phyloP scores from a whole-genome alignment of 2,329 filamentous ascomycete genomes.

The Sporothrix luriei region DNA sequence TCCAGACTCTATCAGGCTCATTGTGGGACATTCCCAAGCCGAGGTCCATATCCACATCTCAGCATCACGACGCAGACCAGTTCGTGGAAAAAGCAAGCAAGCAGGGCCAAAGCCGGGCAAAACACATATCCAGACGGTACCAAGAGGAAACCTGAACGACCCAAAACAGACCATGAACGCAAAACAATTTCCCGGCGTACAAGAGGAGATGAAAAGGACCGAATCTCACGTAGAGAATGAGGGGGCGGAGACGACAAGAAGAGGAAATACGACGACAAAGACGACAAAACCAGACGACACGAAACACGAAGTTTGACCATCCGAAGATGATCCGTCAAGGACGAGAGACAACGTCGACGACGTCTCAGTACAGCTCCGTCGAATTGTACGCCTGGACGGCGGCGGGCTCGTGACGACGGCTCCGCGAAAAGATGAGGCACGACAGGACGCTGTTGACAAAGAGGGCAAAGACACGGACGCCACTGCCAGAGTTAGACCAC shows the following conservation, averaged over 20 bases:
- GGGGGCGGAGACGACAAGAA: neutral
- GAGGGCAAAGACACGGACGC: neutral
- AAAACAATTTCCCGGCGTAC: constrained; percentile 1
- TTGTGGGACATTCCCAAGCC: neutral
- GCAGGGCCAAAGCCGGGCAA: too few species aligned
- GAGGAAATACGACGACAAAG: constrained; percentile 1
- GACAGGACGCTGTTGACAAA: constrained; percentile 22
- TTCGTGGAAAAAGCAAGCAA: neutral
- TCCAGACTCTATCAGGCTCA: neutral
- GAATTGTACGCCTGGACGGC: neutral
- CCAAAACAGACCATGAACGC: neutral
- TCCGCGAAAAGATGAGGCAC: constrained; percentile 11
- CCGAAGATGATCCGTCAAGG: constrained; percentile 2
- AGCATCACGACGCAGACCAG: neutral
- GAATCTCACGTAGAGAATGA: constrained; percentile 2
- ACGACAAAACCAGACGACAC: neutral
- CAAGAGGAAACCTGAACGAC: neutral
- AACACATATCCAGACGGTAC: too few species aligned
- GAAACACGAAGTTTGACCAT: neutral
- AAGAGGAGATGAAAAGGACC: neutral
- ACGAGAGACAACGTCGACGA: neutral
- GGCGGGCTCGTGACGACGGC: neutral
- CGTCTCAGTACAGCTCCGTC: constrained; percentile 18
- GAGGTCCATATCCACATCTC: neutral
- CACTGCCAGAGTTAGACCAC: neutral